Conservation (phyloP, 1,284 basidiomycete species). For the Cryptococcus deneoformans region DNA sequence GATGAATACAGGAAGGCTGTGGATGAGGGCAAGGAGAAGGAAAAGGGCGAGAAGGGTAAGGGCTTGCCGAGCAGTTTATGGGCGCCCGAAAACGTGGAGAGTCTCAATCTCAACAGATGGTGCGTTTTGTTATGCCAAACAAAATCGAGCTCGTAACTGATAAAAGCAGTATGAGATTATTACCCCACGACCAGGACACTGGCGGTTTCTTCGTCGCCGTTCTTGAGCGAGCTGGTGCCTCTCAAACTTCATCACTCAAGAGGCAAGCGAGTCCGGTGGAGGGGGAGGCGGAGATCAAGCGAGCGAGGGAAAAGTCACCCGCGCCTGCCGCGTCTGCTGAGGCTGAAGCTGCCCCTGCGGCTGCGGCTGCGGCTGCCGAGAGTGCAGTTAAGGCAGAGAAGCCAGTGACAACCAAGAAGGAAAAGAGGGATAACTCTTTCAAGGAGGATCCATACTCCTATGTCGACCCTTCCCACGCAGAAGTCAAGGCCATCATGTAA, state of each 20-base stretch:
- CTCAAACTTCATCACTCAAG: constrained; percentile 4
- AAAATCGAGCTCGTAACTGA: background rate
- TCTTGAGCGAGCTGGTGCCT: constrained; percentile 57
- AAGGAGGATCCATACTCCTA: constrained; percentile 91
- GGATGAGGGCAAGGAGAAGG: constrained; percentile 26
- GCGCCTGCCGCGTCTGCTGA: background rate
- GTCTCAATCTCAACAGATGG: constrained; percentile 68
- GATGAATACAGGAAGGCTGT: constrained; percentile 30
- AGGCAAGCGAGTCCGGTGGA: constrained; percentile 7
- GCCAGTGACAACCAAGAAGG: constrained; percentile 34
- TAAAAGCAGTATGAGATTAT: constrained; percentile 68
- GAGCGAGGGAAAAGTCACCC: constrained; percentile 42
- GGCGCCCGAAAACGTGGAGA: constrained; percentile 66
- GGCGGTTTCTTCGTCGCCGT: constrained; percentile 98
- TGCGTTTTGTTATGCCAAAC: constrained; percentile 54
- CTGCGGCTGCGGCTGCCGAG: background rate
- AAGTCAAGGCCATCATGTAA: constrained; percentile 55
- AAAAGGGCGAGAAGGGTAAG: constrained; percentile 50
- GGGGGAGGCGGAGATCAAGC: constrained; percentile 14
- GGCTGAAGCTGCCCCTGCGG: constrained; percentile 1
- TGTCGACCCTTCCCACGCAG: constrained; percentile 66
- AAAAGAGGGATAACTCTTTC: constrained; percentile 58
- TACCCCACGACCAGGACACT: constrained; percentile 95
- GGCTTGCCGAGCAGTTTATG: constrained; percentile 68
- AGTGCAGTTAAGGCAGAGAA: background rate